Evolutionary conservation across 352 stramenopile species (phyloP), one percentile per base, ranked within the genome.

Genomic region (Aphanomyces euteiches): DNA sequence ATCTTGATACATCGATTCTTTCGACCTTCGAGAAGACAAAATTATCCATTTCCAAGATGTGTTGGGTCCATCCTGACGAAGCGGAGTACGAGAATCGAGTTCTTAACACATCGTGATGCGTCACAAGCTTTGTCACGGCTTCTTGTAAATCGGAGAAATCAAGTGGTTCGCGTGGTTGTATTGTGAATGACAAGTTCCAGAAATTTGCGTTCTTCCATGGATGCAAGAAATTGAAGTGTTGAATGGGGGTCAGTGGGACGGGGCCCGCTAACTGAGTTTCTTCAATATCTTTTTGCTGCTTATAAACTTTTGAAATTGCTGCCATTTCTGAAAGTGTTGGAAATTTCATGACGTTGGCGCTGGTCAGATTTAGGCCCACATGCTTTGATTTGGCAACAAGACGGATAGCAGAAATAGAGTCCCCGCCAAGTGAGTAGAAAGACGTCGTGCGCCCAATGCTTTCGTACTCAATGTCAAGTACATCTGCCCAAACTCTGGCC

Each of bases 191-290:
- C 17, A 58, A 36, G 17, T 58, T 58, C 50, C 50, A 58, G 50
- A 37, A 58, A 58, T 58, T 19, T 12, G 36, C 50, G 50, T 58
- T 58, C 15, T 36, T 19, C 50, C 50, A 58, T 12, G 50, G 50
- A 19, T 58, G 50, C 50, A 37, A 13, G 50, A 58, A 58, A 36
- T 58, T 58, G 17, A 58, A 36, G 17, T 58, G 50, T 28, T 58
- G 50, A 58, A 58, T 58, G 3, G 50, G 50, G 8, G 50, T 58
- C 17, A 58, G 21, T 37, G 50, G 50, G 17, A 58, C 28, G 28
- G 1, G 17, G 1, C 21, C 15, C 2, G 1, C 15, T 12, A 58
- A 0, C 19, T 28, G 15, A 7, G 10, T 8, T 36, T 28, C 8
- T 58, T 36, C 17, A 1, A 58, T 1, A 21, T 12, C 7, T 19